Evolutionary conservation across 257 asterid species (phyloP), one percentile per base, ranked within the genome.

Genomic region (Marsdenia floribunda): DNA sequence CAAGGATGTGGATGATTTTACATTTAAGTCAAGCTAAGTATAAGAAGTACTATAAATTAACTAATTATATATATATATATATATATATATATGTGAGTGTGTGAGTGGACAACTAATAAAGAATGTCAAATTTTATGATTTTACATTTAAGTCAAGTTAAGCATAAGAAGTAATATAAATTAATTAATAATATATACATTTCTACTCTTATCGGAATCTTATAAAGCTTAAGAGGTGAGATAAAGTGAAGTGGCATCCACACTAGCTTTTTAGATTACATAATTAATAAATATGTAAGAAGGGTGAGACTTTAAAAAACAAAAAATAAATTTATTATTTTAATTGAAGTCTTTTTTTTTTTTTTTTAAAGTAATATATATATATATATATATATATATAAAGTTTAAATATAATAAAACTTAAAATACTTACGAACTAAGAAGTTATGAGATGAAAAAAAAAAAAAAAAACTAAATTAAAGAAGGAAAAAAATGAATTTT

Each of bases 21-120:
- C 33, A 29, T 29, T 29, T 29, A 0, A 71, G 75, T 54, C 67
- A 71, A 71, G 66, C 8, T 44, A 54, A 37, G 67, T n/a, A n/a
- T 49, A 11, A 29, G 33, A 29, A 29, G 33, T 11, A 44, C 49
- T 44, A 50, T 50, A 50, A 26, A 11, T 63, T 29, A 64, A 64
- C 35, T 18, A 29, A 29, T 29, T 0, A 0, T 29, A 29, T 29
- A 29, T 29, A 64, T n/a, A n/a, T n/a, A n/a, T n/a, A n/a, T n/a
- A n/a, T n/a, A n/a, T n/a, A 26, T 38, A 24, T 0, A 49, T 3
- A 50, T 53, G 16, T 49, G 61, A 15, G 59, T 15, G 9, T 35
- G 24, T 49, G 63, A 70, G 49, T 70, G 61, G 74, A 50, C 63
- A 70, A 70, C 47, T 38, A 70, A 29, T 1, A 50, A 50, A 50